Conservation (phyloP, 805 yeast species). For the Torulaspora microellipsoides region DNA sequence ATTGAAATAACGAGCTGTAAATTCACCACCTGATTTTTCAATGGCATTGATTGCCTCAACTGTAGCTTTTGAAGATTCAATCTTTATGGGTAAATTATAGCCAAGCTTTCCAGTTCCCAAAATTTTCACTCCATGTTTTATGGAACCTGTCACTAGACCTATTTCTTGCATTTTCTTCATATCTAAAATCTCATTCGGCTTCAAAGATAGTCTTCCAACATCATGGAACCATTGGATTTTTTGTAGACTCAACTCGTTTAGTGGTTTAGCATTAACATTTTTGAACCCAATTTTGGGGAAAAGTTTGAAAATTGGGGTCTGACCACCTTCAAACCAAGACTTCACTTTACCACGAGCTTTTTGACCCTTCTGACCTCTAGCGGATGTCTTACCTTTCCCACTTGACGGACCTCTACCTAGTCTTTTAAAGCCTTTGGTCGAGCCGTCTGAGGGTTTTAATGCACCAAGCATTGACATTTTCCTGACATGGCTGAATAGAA, state of each 20-base stretch:
- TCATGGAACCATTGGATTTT: constrained; percentile 69
- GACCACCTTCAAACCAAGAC: constrained; percentile 98
- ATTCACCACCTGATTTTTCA: constrained; percentile 68
- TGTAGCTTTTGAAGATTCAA: constrained; percentile 83
- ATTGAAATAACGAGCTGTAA: constrained; percentile 66
- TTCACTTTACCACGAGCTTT: constrained; percentile 91
- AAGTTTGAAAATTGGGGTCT: constrained; percentile 80
- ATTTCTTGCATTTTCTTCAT: constrained; percentile 72
- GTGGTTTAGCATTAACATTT: constrained; percentile 51
- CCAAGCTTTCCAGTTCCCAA: constrained; percentile 59
- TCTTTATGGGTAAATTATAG: constrained; percentile 55
- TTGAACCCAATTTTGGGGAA: constrained; percentile 88
- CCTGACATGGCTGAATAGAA: constrained; percentile 23
- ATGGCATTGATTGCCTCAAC: constrained; percentile 65
- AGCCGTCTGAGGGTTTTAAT: constrained; percentile 56
- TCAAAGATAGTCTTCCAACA: constrained; percentile 55
- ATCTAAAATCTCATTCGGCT: constrained; percentile 58
- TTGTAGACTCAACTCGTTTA: constrained; percentile 58
- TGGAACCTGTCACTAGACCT: constrained; percentile 67
- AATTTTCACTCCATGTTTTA: constrained; percentile 77
- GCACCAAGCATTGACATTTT: constrained; percentile 47
- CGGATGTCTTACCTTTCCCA: constrained; percentile 89
- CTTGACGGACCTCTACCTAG: constrained; percentile 96
- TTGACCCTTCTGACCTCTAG: constrained; percentile 98
- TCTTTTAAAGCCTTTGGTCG: constrained; percentile 60